phyloP scores from a whole-genome alignment of 441 rosid genomes.

The Adansonia madagascariensis region DNA sequence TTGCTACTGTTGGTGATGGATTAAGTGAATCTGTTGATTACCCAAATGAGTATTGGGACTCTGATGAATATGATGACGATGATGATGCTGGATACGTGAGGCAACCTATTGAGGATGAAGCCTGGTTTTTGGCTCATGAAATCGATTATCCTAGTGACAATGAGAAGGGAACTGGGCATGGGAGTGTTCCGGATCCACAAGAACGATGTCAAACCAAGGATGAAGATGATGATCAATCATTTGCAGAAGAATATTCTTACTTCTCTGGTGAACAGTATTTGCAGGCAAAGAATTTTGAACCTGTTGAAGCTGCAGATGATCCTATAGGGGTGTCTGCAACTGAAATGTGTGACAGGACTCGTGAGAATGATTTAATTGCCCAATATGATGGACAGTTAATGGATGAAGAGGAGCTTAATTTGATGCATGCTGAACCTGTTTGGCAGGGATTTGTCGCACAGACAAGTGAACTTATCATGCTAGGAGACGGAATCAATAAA shows the following conservation, averaged over 20 bases:
- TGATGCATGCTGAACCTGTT: slow-evolving; percentile 79
- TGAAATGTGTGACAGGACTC: slow-evolving; percentile 63
- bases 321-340: slow-evolving; percentile 59
- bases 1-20: slow-evolving; percentile 96
- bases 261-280: slow-evolving; percentile 81
- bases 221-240: slow-evolving; percentile 88
- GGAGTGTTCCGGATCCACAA: slow-evolving; percentile 75
- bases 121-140: slow-evolving; percentile 98
- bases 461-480: slow-evolving; percentile 66
- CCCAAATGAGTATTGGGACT: slow-evolving; percentile 94
- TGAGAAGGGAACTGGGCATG: slow-evolving; percentile 80
- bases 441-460: slow-evolving; percentile 95
- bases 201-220: slow-evolving; percentile 70
- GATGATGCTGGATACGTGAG: slow-evolving; percentile 96
- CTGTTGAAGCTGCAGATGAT: slow-evolving; percentile 70
- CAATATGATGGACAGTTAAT: slow-evolving; percentile 82
- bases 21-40: slow-evolving; percentile 88
- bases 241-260: slow-evolving; percentile 90
- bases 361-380: slow-evolving; percentile 62
- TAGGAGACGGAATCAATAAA: slow-evolving; percentile 63
- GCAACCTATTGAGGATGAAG: slow-evolving; percentile 95
- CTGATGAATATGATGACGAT: slow-evolving; percentile 95
- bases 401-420: slow-evolving; percentile 79
- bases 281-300: slow-evolving; percentile 66
- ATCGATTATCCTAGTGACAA: slow-evolving; percentile 98